Percentiles rank a stretch among this genome's conserved stretches.
These are phyloP conservation scores for Pycnococcus provasolii DNA, from an alignment of 139 green algal genomes.

Conservation along the genomic window DNA sequence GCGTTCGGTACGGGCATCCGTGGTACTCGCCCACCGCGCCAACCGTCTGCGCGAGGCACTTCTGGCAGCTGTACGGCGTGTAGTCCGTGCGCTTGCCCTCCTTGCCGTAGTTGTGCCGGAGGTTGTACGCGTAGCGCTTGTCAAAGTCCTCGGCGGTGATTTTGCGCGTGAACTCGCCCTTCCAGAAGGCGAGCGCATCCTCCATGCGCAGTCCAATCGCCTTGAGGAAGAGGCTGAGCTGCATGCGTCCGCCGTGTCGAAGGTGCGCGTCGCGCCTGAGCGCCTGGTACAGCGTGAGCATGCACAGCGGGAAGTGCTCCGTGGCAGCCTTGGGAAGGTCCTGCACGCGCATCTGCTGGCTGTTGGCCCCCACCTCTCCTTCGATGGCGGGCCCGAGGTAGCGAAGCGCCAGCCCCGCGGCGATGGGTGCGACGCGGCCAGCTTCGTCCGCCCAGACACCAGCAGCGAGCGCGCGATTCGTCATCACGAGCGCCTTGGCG, in stretches of 20 bases:
- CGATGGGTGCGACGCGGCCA: slow-evolving; percentile 65
- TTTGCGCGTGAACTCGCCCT: slow-evolving; percentile 58
- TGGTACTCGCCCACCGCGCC: slow-evolving; percentile 48
- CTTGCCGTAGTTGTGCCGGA: slow-evolving; percentile 95
- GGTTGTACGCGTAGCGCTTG: slow-evolving; percentile 92
- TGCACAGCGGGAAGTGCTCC: slow-evolving; percentile 41
- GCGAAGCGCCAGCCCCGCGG: slow-evolving; percentile 53
- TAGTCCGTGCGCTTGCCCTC: slow-evolving; percentile 89
- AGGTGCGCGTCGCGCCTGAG: slow-evolving; percentile 71
- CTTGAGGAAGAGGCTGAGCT: slow-evolving; percentile 96
- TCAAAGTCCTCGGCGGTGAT: slow-evolving; percentile 74
- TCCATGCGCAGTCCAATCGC: slow-evolving; percentile 28
- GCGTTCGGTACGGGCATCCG: slow-evolving; percentile 82
- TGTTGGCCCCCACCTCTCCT: slow-evolving; percentile 12
- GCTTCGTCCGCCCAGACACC: slow-evolving; percentile 50
- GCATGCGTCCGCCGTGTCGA: slow-evolving; percentile 73
- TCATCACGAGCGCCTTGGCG: slow-evolving; percentile 47
- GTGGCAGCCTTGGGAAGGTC: slow-evolving; percentile 25
- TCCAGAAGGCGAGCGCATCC: slow-evolving; percentile 87
- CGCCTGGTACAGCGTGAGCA: slow-evolving; percentile 29
- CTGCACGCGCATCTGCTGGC: slow-evolving; percentile 14
- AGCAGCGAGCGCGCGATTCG: slow-evolving; percentile 46
- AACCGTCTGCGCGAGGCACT: slow-evolving; percentile 68
- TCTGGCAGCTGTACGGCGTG: slow-evolving; percentile 72
- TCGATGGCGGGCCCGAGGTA: slow-evolving; percentile 49